Base-by-base conservation (phyloP, 1,284 basidiomycete species). In the Pascua guehoae region DNA sequence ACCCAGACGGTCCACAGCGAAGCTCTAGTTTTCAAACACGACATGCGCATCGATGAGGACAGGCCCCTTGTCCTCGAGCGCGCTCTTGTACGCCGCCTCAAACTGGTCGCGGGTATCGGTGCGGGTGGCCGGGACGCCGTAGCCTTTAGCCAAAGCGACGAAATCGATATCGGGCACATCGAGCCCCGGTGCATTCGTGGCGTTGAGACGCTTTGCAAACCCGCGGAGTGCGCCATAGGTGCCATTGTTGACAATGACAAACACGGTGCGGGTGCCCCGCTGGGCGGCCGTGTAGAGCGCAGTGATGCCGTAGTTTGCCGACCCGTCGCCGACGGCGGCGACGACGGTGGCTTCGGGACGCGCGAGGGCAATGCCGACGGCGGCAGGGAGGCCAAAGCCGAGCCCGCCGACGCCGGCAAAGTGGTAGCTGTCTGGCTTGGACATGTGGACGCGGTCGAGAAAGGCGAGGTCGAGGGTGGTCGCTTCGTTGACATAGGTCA, bases 141-240 rank as follows among this genome's bases (percentile, higher is more conserved):
- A 60, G 4, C 58, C 58, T 4, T 56, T 12, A 3, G 54, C 54
- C 38, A 60, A 49, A 5, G 15, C 4, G 44, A 54, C 49, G 46
- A 56, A 60, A 49, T 60, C 54, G 46, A 60, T 60, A 7, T 54
- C 58, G 4, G 54, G 58, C 5, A 60, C 39, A n/a, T 56, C 54
- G 18, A 60, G 52, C 0, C 58, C 58, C 0, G 54, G 54, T 0
- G 54, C 45, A 37, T 49, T n/a, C 15, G 37, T 38, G 1, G 52
- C 54, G 10, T 56, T 24, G 37, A 60, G 54, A 7, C 45, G 45
- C 1, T 11, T 36, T 0, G 58, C 58, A 17, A 60, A 60, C 11
- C 42, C 18, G 8, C 51, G 47, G n/a, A 60, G 49, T 2, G 58
- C 58, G 15, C 58, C 58, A 9, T 60, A 60, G 4, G 48, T 24